A percentile compares a stretch with the other conserved stretches of the same genome.
Evolutionary conservation across 169 alveolate species (phyloP).

Genomic region (Plasmodium coatneyi): DNA sequence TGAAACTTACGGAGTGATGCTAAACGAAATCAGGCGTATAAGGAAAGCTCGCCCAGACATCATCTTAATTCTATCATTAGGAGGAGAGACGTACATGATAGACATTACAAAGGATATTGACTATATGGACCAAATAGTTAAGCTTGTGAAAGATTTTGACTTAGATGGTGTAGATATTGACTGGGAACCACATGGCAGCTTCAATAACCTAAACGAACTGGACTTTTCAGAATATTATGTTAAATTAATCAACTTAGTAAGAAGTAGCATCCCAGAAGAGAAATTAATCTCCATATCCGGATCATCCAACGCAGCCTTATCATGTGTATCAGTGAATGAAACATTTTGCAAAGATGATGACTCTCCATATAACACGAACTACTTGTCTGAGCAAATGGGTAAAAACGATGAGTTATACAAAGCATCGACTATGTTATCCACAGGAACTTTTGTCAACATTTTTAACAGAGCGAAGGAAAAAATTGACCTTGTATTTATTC

Average conservation of each 20-base stretch:
- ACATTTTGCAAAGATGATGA: conserved; percentile 53
- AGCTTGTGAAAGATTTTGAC: conserved; percentile 38
- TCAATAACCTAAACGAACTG: conserved; percentile 51
- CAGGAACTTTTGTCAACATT: conserved; percentile 53
- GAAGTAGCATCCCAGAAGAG: conserved; percentile 35
- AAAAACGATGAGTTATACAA: conserved; percentile 24
- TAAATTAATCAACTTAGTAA: conserved; percentile 36
- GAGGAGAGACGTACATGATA: conserved; percentile 65
- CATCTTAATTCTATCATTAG: conserved; percentile 45
- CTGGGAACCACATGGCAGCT: conserved; percentile 73
- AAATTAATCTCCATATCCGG: conserved; percentile 49
- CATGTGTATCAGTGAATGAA: conserved; percentile 39
- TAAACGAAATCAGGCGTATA: conserved; percentile 45
- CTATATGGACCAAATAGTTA: conserved; percentile 15
- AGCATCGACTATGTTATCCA: conserved; percentile 40
- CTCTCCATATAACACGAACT: conserved; percentile 43
- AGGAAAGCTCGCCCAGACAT: conserved; percentile 65
- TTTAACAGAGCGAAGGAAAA: conserved; percentile 60
- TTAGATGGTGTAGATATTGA: conserved; percentile 70
- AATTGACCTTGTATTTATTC: conserved; percentile 63
- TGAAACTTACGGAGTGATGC: conserved; percentile 60
- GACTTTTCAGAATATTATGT: conserved; percentile 27
- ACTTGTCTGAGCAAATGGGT: conserved; percentile 33
- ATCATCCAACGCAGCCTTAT: conserved; percentile 62
- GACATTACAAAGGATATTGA: conserved; percentile 56